Percentiles rank a stretch among this genome's conserved stretches.
Evolutionary conservation across 139 green algal genomes (phyloP).

Genomic region (Micractinium sp.): DNA sequence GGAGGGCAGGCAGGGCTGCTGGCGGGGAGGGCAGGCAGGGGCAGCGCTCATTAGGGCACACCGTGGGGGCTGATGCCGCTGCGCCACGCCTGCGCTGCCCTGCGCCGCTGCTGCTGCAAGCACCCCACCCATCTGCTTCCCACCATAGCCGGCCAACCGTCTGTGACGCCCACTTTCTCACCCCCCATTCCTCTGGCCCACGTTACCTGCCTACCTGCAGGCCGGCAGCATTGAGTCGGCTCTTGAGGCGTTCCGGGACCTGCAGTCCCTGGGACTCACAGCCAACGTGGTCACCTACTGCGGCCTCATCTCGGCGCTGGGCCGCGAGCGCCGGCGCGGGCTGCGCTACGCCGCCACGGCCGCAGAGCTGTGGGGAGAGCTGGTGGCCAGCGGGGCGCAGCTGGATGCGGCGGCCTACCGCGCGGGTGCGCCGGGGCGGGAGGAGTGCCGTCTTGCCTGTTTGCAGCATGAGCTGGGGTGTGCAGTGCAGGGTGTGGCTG

Average conservation of each 20-base stretch:
- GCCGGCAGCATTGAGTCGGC: constrained; percentile 40
- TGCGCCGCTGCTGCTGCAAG: neutral
- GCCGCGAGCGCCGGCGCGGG: constrained; percentile 48
- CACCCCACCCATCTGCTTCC: too few relatives aligned
- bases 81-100: neutral
- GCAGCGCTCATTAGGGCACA: too few relatives aligned
- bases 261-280: constrained; percentile 36
- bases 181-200: neutral
- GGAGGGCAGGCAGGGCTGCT: neutral
- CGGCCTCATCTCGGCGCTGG: constrained; percentile 58
- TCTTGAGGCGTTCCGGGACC: constrained; percentile 49
- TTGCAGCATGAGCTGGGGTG: neutral
- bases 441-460: neutral
- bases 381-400: constrained; percentile 35
- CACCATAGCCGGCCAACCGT: neutral
- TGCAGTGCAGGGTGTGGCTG: neutral
- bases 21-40: too few relatives aligned
- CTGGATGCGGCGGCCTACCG: constrained; percentile 60
- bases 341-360: constrained; percentile 44
- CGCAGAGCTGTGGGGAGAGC: constrained; percentile 65
- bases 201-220: constrained; percentile 6
- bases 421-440: constrained; percentile 38
- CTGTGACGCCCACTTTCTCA: neutral
- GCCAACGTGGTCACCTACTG: constrained; percentile 61
- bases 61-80: neutral